phyloP scores from a whole-genome alignment of 148 eudicot genomes.

The Rhododendron henanense region DNA sequence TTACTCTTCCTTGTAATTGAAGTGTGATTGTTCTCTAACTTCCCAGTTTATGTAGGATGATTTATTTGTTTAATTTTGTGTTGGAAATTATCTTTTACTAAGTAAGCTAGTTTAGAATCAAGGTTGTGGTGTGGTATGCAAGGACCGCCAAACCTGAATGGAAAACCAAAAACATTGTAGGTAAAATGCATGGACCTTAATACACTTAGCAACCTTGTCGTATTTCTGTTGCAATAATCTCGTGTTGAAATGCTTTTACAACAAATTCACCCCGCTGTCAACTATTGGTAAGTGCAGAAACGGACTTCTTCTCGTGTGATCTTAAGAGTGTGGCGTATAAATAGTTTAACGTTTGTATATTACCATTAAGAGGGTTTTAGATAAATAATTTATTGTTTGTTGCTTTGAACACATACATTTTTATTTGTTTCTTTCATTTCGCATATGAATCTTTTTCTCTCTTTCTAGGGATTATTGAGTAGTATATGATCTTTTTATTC shows the following conservation, averaged over 20 bases:
- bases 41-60: not conserved
- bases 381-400: not conserved
- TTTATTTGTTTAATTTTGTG: not conserved
- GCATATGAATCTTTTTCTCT: not conserved
- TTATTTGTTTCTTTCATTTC: not conserved
- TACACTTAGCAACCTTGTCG: not conserved
- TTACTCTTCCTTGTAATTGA: not conserved
- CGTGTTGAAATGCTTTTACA: not conserved
- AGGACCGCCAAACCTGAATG: not conserved
- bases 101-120: not conserved
- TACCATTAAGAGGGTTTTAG: not conserved
- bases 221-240: not conserved
- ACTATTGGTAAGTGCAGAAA: not conserved
- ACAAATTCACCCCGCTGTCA: not conserved
- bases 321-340: not conserved
- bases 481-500: not conserved
- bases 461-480: not conserved
- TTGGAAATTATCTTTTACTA: not conserved
- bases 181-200: not conserved
- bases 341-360: not conserved
- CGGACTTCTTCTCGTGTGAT: not conserved
- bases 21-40: not conserved
- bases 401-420: not conserved
- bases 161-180: not conserved
- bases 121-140: constrained; percentile 1